Evolutionary conservation across 306 rosid species (phyloP), one percentile per base, ranked within the genome.

Genomic region (Prunus mira): DNA sequence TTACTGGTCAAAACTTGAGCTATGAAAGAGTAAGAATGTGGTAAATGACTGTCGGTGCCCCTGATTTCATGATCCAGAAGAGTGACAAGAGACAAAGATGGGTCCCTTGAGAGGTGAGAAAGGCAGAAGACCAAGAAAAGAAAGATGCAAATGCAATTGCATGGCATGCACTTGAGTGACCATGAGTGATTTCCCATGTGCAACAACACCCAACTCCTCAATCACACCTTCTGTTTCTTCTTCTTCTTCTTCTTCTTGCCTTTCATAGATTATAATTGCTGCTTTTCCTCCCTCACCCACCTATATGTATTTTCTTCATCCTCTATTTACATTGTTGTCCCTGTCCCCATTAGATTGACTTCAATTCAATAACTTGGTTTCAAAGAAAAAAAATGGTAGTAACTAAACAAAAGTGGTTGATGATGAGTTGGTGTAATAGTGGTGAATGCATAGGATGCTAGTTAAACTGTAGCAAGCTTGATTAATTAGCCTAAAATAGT

Each of bases 101-200:
- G 77, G 77, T 45, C 69, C 64, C 57, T 69, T 24, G 14, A 62
- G 54, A 51, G 74, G 46, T 51, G 46, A 69, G 50, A 49, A 50
- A 51, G 62, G 10, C 22, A 28, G 61, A 12, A 12, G 45, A 57
- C 27, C 65, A 22, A 58, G 28, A 46, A 17, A 34, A 14, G 68
- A 58, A 61, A 72, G 28, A 18, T 32, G 50, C 81, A 81, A 25
- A 77, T 43, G 83, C 81, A 82, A 25, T 75, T 43, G 83, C 80
- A 80, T 50, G 85, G 81, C 50, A 63, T 25, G 75, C 73, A 75
- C 80, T 82, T 76, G 87, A 91, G 86, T 76, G 60, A 67, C 64
- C 73, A 88, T 88, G 84, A 90, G 85, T 86, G 78, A 76, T 27
- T 80, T 76, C 72, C 89, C 96, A 90, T 86, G 92, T 90, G 91